Percentiles rank a stretch among this genome's conserved stretches.
Evolutionary conservation across 345 rosid genomes (phyloP).

Genomic region (Salix exigua): DNA sequence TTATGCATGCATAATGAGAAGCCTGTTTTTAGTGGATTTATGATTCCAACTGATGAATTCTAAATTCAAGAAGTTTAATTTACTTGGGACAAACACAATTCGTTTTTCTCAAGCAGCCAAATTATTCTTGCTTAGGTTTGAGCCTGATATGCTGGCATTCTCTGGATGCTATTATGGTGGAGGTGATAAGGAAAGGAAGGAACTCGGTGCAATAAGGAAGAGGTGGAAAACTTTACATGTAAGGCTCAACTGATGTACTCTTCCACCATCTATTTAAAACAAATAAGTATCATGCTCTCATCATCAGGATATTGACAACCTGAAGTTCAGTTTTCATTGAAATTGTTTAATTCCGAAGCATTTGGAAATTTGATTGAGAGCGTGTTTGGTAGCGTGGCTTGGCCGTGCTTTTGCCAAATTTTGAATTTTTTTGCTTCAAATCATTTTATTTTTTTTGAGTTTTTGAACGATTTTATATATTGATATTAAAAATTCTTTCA

Average conservation of each 20-base stretch:
- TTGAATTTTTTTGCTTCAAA: too few relatives aligned
- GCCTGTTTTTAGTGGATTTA: background rate
- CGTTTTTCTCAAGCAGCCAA: slow-evolving; percentile 24
- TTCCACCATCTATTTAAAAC: background rate
- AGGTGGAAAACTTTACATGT: slow-evolving; percentile 99
- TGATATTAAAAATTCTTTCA: too few relatives aligned
- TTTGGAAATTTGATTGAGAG: background rate
- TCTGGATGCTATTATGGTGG: slow-evolving; percentile 99
- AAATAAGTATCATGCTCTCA: background rate
- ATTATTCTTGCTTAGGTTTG: slow-evolving; percentile 66
- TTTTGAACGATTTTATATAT: too few relatives aligned
- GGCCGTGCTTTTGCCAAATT: too few relatives aligned
- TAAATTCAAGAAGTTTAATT: background rate
- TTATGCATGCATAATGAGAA: background rate
- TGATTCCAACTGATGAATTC: background rate
- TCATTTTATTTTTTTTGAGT: too few relatives aligned
- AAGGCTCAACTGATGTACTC: slow-evolving; percentile 25
- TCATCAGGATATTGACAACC: background rate
- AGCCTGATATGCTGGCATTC: slow-evolving; percentile 98
- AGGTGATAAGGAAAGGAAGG: slow-evolving; percentile 81
- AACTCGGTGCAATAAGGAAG: slow-evolving; percentile 75
- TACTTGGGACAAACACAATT: background rate
- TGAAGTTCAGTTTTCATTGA: background rate
- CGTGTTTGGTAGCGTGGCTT: too few relatives aligned
- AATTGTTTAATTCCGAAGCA: background rate